These are phyloP conservation scores for Boletus edulis DNA, from an alignment of 768 basidiomycete genomes.

Conservation along the genomic window DNA sequence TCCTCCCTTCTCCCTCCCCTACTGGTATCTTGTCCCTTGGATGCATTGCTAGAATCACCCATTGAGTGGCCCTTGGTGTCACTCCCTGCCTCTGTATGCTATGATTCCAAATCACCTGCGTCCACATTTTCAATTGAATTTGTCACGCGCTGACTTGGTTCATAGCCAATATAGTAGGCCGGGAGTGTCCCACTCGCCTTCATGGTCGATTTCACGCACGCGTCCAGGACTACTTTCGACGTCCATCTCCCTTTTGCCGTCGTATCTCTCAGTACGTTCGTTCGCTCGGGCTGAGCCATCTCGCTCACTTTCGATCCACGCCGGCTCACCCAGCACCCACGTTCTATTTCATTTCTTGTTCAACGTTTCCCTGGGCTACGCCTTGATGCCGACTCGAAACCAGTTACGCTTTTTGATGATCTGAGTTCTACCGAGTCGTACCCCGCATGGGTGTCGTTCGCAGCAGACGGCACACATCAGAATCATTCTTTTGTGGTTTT, in stretches of 20 bases:
- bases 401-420: slow-evolving; percentile 27
- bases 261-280: background rate
- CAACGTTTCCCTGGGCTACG: background rate
- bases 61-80: slow-evolving; percentile 28
- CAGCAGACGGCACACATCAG: background rate
- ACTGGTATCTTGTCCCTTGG: slow-evolving; percentile 1
- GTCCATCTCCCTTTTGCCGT: background rate
- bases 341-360: background rate
- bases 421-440: slow-evolving; percentile 16
- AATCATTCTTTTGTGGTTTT: background rate
- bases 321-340: background rate
- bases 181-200: slow-evolving; percentile 37
- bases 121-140: slow-evolving; percentile 34
- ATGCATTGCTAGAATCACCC: slow-evolving; percentile 8
- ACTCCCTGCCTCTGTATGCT: slow-evolving; percentile 30
- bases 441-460: slow-evolving; percentile 10
- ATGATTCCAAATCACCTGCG: slow-evolving; percentile 37
- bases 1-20: background rate
- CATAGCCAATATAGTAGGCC: slow-evolving; percentile 56
- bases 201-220: slow-evolving; percentile 6
- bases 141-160: slow-evolving; percentile 43
- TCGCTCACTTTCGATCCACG: too few relatives aligned
- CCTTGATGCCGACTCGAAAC: background rate
- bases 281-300: background rate
- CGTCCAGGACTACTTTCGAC: background rate